A percentile compares a stretch with the other conserved stretches of the same genome.
Evolutionary conservation across 805 yeast species (phyloP).

Genomic region (Ogataea saltuana): DNA sequence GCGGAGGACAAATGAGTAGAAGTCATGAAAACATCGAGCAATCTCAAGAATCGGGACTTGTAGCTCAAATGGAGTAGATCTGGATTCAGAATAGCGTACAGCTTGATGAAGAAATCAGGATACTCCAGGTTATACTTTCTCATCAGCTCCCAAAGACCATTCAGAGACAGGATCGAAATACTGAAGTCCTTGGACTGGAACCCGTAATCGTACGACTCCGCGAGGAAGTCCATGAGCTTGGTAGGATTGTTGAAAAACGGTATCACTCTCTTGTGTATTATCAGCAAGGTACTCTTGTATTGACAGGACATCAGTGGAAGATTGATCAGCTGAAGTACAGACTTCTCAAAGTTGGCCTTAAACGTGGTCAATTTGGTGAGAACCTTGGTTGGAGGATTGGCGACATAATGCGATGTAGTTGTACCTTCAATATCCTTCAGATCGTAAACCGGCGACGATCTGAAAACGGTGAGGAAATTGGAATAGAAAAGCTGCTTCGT

Average conservation of each 20-base stretch:
- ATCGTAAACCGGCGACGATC: conserved; percentile 33
- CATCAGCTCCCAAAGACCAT: conserved; percentile 86
- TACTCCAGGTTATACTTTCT: conserved; percentile 81
- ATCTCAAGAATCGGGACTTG: conserved; percentile 83
- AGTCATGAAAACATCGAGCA: conserved; percentile 80
- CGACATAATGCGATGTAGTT: conserved; percentile 34
- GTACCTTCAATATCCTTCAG: conserved; percentile 38
- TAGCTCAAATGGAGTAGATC: conserved; percentile 74
- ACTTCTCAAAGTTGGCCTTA: conserved; percentile 66
- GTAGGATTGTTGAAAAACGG: conserved; percentile 82
- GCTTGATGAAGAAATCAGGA: conserved; percentile 82
- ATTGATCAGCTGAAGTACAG: conserved; percentile 60
- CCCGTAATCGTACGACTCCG: conserved; percentile 70
- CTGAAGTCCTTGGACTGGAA: conserved; percentile 35
- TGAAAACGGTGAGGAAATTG: conserved; percentile 43
- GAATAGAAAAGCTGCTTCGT: conserved; percentile 35
- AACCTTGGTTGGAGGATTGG: conserved; percentile 47
- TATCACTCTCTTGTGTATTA: conserved; percentile 80
- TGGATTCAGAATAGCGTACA: conserved; percentile 78
- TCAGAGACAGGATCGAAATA: conserved; percentile 67
- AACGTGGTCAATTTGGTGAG: conserved; percentile 41
- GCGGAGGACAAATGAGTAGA: conserved; percentile 86
- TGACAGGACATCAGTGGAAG: conserved; percentile 47
- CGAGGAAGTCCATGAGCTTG: conserved; percentile 86
- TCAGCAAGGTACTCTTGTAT: conserved; percentile 65